A percentile compares a stretch with the other conserved stretches of the same genome.
Evolutionary conservation across 352 stramenopile genomes (phyloP).

Genomic region (Phytophthora citrophthora): DNA sequence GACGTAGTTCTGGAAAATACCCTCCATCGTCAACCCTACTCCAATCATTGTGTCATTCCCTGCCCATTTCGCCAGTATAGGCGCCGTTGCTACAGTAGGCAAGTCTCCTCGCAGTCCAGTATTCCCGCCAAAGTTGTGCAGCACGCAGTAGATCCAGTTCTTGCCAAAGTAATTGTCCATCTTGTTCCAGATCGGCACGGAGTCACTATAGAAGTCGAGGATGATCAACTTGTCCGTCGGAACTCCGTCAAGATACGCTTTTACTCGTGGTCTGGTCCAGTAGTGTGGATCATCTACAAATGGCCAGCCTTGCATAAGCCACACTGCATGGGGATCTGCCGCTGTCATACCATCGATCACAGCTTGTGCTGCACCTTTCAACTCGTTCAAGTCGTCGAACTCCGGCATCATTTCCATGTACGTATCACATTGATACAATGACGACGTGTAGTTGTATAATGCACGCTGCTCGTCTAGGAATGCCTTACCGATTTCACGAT

Average conservation of each 20-base stretch:
- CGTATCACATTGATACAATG: constrained; percentile 81
- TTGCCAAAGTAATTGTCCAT: constrained; percentile 86
- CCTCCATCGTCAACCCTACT: constrained; percentile 84
- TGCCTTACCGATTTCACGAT: constrained; percentile 74
- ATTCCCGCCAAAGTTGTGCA: constrained; percentile 87
- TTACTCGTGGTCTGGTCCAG: constrained; percentile 69
- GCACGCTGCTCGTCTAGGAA: constrained; percentile 77
- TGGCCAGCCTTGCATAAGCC: constrained; percentile 87
- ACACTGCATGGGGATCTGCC: constrained; percentile 75
- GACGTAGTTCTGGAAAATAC: constrained; percentile 89
- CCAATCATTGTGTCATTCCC: constrained; percentile 79
- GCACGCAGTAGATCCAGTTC: constrained; percentile 85
- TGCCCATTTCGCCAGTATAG: constrained; percentile 43
- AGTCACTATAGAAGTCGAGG: constrained; percentile 84
- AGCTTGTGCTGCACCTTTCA: constrained; percentile 62
- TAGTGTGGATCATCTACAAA: constrained; percentile 67
- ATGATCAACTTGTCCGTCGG: constrained; percentile 79
- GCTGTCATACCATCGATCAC: constrained; percentile 80
- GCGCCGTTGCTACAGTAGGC: constrained; percentile 58
- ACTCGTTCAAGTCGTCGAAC: constrained; percentile 52
- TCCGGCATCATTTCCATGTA: constrained; percentile 88
- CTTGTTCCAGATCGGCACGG: constrained; percentile 70
- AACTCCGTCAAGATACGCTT: constrained; percentile 60
- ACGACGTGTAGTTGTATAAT: constrained; percentile 78
- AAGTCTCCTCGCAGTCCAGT: constrained; percentile 81